phyloP scores from a whole-genome alignment of 1,284 basidiomycete species.

The Singerocomus rubriflavus region DNA sequence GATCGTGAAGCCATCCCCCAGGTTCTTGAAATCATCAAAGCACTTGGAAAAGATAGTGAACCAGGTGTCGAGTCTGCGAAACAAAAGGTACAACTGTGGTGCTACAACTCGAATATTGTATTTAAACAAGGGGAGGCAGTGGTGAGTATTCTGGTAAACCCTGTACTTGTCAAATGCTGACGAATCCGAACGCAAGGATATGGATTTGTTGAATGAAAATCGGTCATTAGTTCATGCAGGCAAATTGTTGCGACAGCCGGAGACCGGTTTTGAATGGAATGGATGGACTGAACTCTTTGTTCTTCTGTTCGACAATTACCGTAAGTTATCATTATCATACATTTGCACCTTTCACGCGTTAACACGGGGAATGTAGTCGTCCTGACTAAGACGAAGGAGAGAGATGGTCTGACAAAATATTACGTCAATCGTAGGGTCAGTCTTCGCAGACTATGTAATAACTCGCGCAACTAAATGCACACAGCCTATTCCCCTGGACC shows the following conservation, averaged over 20 bases:
- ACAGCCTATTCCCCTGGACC: slow-evolving; percentile 86
- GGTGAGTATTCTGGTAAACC: slow-evolving; percentile 44
- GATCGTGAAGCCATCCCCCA: slow-evolving; percentile 79
- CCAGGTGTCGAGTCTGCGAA: slow-evolving; percentile 81
- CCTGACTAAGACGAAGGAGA: slow-evolving; percentile 80
- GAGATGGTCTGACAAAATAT: slow-evolving; percentile 70
- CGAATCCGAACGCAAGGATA: slow-evolving; percentile 51
- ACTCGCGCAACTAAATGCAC: slow-evolving; percentile 1
- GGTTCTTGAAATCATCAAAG: slow-evolving; percentile 81
- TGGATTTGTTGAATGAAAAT: slow-evolving; percentile 83
- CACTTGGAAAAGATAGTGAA: slow-evolving; percentile 80
- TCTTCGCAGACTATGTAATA: slow-evolving; percentile 5
- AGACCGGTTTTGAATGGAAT: slow-evolving; percentile 76
- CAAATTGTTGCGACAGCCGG: slow-evolving; percentile 79
- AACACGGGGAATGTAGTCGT: slow-evolving; percentile 56
- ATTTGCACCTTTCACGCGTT: slow-evolving; percentile 1
- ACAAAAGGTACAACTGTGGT: slow-evolving; percentile 85
- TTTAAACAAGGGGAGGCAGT: slow-evolving; percentile 79
- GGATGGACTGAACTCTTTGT: slow-evolving; percentile 87
- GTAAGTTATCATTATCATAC: slow-evolving; percentile 44
- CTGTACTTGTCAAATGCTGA: background rate
- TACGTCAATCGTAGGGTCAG: slow-evolving; percentile 76
- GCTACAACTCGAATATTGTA: slow-evolving; percentile 73
- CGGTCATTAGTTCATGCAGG: slow-evolving; percentile 82
- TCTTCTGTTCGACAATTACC: slow-evolving; percentile 89